These are phyloP conservation scores for Eustoma russellianum DNA, from an alignment of 257 asterid genomes.

Conservation along the genomic window DNA sequence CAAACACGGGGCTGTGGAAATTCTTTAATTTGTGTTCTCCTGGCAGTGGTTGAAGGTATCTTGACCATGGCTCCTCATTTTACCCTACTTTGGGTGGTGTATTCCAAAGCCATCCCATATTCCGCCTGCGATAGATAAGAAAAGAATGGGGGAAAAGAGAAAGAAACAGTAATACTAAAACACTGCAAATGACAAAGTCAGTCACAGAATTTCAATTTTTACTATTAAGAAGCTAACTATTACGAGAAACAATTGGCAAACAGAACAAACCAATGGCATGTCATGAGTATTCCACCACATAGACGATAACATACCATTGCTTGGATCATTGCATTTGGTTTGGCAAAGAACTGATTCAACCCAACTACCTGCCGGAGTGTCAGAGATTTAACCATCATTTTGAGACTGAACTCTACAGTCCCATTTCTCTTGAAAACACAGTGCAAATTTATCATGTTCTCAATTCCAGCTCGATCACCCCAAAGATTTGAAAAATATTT, in stretches of 20 bases:
- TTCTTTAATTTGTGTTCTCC: conserved; percentile 37
- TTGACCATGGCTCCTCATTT: conserved; percentile 67
- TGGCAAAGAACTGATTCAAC: conserved; percentile 88
- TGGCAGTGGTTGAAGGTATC: conserved; percentile 45
- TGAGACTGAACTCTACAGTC: conserved; percentile 61
- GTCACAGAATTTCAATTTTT: neutral
- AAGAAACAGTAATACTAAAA: conserved; percentile 94
- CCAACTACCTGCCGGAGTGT: conserved; percentile 84
- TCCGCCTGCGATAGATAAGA: no score
- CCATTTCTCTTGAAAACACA: conserved; percentile 66
- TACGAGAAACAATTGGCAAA: neutral
- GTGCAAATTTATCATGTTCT: no score
- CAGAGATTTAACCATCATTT: conserved; percentile 59
- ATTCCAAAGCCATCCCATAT: no score
- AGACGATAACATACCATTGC: conserved; percentile 59
- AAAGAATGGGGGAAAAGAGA: no score
- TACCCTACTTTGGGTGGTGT: conserved; percentile 79
- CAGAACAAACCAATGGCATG: neutral
- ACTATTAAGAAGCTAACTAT: neutral
- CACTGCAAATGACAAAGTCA: conserved; percentile 39
- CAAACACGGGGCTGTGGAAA: conserved; percentile 44
- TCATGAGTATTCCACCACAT: conserved; percentile 6
- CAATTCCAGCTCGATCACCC: no score
- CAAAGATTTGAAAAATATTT: no score
- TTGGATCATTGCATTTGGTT: conserved; percentile 90